These are phyloP conservation scores for Ottelia alismoides DNA, from an alignment of 106 monocot genomes.

Conservation along the genomic window DNA sequence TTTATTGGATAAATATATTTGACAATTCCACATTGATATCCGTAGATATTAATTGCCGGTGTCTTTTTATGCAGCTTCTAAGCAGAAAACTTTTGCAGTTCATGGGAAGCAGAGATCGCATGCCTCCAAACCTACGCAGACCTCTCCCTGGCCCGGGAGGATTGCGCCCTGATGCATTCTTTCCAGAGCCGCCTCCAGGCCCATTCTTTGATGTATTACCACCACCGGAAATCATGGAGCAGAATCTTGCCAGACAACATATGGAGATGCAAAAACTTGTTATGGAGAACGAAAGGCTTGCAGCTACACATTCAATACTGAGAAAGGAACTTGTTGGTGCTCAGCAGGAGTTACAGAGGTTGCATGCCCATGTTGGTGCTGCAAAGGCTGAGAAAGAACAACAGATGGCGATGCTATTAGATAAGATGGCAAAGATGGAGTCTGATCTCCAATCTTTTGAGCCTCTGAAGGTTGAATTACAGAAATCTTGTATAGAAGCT, in stretches of 20 bases:
- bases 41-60: no score
- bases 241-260: constrained; percentile 54
- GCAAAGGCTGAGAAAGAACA: constrained; percentile 49
- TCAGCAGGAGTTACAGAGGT: constrained; percentile 62
- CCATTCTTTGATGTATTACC: constrained; percentile 57
- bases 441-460: constrained; percentile 42
- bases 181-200: constrained; percentile 33
- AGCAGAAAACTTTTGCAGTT: no score
- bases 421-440: constrained; percentile 69
- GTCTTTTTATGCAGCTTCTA: no score
- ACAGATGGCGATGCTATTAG: constrained; percentile 35
- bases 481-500: constrained; percentile 47
- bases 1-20: no score
- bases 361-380: constrained; percentile 38
- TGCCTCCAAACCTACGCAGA: constrained; percentile 26
- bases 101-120: constrained; percentile 70
- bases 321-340: constrained; percentile 55
- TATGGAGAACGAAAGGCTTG: constrained; percentile 55
- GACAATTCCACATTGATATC: no score
- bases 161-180: constrained; percentile 46
- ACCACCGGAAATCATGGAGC: constrained; percentile 61
- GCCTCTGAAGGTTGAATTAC: constrained; percentile 40
- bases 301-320: constrained; percentile 43
- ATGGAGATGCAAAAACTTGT: constrained; percentile 59
- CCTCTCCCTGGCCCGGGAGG: constrained; percentile 38